phyloP scores from a whole-genome alignment of 83 land plant genomes.

The Isoetes engelmannii region DNA sequence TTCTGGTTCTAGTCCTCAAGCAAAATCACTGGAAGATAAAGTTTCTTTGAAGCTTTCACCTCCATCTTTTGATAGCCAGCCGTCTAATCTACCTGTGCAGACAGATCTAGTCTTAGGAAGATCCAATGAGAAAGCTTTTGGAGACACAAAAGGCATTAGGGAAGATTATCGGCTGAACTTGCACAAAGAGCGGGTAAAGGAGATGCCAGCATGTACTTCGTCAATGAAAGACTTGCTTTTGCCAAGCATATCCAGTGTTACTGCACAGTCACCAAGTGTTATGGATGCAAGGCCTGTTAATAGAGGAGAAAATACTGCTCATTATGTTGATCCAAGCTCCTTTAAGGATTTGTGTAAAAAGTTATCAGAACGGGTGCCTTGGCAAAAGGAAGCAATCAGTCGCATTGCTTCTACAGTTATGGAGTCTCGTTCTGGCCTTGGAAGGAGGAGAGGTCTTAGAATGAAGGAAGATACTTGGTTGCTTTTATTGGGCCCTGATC shows the following conservation, averaged over 20 bases:
- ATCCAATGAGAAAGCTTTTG: not conserved
- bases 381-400: constrained; percentile 69
- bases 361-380: constrained; percentile 48
- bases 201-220: constrained; percentile 32
- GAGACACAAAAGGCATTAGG: not conserved
- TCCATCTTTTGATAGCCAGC: not conserved
- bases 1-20: too few relatives aligned
- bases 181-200: constrained; percentile 40
- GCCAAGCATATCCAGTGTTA: too few relatives aligned
- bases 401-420: constrained; percentile 47
- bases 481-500: constrained; percentile 68
- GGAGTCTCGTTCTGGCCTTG: constrained; percentile 41
- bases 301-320: constrained; percentile 7
- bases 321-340: not conserved
- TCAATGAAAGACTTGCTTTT: constrained; percentile 21
- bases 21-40: too few relatives aligned
- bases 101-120: constrained; percentile 69
- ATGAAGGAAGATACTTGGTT: constrained; percentile 62
- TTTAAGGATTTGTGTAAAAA: constrained; percentile 60
- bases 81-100: constrained; percentile 29
- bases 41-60: too few relatives aligned
- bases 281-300: constrained; percentile 1
- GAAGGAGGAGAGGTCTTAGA: constrained; percentile 37
- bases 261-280: too few relatives aligned
- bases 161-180: not conserved